phyloP scores from a whole-genome alignment of 108 stramenopile species.

The Fragilariopsis cylindrus region DNA sequence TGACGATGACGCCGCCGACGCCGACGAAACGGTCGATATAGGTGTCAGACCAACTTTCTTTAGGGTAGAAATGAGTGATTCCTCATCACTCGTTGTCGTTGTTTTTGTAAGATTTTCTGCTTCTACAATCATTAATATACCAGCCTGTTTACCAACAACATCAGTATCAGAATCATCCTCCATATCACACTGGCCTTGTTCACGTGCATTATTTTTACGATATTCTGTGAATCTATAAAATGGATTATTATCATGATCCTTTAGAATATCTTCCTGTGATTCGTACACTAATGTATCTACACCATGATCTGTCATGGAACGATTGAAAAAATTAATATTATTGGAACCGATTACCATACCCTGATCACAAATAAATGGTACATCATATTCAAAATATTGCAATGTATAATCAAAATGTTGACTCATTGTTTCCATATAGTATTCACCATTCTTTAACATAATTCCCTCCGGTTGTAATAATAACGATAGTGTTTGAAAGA shows the following conservation, averaged over 20 bases:
- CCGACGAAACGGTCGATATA: not conserved
- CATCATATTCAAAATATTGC: constrained; percentile 23
- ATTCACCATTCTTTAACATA: constrained; percentile 40
- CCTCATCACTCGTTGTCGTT: constrained; percentile 5
- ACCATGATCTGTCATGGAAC: constrained; percentile 22
- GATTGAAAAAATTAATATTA: constrained; percentile 28
- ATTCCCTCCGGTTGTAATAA: constrained; percentile 38
- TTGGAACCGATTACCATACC: constrained; percentile 28
- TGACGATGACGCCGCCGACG: constrained; percentile 24
- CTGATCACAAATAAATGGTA: constrained; percentile 24
- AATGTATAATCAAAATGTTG: constrained; percentile 54
- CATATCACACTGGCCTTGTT: constrained; percentile 13
- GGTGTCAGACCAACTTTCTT: constrained; percentile 4
- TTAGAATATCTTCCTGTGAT: constrained; percentile 45
- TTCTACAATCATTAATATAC: constrained; percentile 61
- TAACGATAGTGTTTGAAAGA: constrained; percentile 11
- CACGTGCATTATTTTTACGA: constrained; percentile 46
- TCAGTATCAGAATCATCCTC: constrained; percentile 23
- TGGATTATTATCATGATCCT: constrained; percentile 18
- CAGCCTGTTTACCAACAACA: constrained; percentile 43
- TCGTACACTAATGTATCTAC: constrained; percentile 18
- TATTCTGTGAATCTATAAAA: constrained; percentile 57
- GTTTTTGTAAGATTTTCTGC: constrained; percentile 37
- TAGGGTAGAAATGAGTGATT: not conserved
- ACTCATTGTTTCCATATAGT: constrained; percentile 60